These are phyloP conservation scores for Ogataea pini DNA, from an alignment of 805 yeast genomes.

Conservation along the genomic window DNA sequence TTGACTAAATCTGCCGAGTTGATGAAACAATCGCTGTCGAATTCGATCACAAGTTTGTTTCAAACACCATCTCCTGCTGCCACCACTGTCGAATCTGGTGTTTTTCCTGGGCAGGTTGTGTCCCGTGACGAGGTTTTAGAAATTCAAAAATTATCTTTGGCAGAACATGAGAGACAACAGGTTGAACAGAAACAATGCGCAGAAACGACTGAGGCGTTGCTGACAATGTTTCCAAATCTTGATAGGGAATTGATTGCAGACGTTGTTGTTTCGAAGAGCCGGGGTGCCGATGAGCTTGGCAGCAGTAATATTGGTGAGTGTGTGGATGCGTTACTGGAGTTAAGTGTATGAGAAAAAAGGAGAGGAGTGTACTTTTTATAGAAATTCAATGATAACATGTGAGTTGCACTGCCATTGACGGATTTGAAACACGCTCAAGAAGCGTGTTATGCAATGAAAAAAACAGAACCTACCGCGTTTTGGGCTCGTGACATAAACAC, in stretches of 20 bases:
- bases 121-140: conserved; percentile 24
- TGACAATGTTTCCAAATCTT: conserved; percentile 73
- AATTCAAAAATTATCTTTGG: conserved; percentile 33
- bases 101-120: neutral
- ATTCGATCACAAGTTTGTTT: conserved; percentile 28
- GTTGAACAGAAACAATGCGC: conserved; percentile 45
- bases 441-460: too few species aligned
- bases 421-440: too few species aligned
- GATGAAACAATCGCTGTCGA: conserved; percentile 37
- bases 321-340: conserved; percentile 59
- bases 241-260: conserved; percentile 71
- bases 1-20: conserved; percentile 39
- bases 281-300: conserved; percentile 15
- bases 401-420: neutral
- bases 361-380: conserved; percentile 3
- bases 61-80: conserved; percentile 21
- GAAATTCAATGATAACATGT: neutral
- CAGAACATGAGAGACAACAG: conserved; percentile 34
- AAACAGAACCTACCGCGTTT: too few species aligned
- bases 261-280: conserved; percentile 60
- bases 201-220: conserved; percentile 49
- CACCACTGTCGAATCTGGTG: neutral
- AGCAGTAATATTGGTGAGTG: conserved; percentile 66
- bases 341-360: conserved; percentile 13
- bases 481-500: conserved; percentile 1